Conservation (phyloP, 2,329 filamentous ascomycete species). For the Hypoxylon sp. region DNA sequence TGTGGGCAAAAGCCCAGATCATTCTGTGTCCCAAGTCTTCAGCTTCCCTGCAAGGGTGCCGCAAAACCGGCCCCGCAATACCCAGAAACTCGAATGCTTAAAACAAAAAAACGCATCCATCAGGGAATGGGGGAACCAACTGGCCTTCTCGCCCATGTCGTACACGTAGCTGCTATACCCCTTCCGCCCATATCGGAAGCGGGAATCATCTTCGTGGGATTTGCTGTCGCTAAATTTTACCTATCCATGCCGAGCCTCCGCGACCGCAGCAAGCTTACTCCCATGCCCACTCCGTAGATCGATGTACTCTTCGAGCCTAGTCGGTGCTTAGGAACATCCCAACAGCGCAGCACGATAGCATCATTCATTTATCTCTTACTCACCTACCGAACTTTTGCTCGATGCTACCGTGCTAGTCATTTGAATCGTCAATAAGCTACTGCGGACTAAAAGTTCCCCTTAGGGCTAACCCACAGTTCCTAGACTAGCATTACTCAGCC, state of each 20-base stretch:
- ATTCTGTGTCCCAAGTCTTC: conserved; percentile 25
- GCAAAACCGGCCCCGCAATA: conserved; percentile 25
- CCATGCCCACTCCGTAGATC: conserved; percentile 24
- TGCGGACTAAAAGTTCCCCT: not conserved
- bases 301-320: conserved; percentile 33
- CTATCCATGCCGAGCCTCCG: not conserved
- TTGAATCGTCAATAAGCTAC: not conserved
- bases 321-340: not conserved
- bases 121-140: conserved; percentile 33
- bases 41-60: conserved; percentile 12
- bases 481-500: conserved; percentile 31
- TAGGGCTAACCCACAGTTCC: not conserved
- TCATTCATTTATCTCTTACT: conserved; percentile 15
- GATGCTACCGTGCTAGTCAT: conserved; percentile 3
- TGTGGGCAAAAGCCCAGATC: conserved; percentile 34
- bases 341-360: conserved; percentile 27
- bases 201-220: conserved; percentile 43
- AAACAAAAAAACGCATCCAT: not conserved
- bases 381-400: not conserved
- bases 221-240: conserved; percentile 36
- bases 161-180: conserved; percentile 35
- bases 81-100: conserved; percentile 15
- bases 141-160: conserved; percentile 27
- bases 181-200: conserved; percentile 31
- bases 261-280: conserved; percentile 18